Conservation (phyloP, 257 asterid species). For the Capsicum baccatum region DNA sequence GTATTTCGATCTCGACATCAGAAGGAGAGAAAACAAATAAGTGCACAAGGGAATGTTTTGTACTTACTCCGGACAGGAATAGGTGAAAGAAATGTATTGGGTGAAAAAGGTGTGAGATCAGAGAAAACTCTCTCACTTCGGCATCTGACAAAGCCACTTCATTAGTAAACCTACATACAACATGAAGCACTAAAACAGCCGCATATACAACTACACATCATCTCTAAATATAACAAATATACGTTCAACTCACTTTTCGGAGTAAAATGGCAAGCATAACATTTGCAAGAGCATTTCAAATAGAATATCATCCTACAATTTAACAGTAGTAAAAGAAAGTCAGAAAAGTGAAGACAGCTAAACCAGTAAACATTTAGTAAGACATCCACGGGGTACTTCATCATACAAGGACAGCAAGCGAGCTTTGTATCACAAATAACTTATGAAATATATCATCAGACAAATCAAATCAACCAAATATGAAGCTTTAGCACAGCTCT, state of each 20-base stretch:
- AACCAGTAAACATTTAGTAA: constrained; percentile 14
- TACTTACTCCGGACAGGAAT: constrained; percentile 80
- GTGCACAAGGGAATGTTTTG: neutral
- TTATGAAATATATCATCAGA: neutral
- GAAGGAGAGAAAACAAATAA: neutral
- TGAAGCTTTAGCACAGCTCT: neutral
- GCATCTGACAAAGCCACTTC: constrained; percentile 40
- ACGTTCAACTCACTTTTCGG: constrained; percentile 52
- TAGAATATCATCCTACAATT: constrained; percentile 79
- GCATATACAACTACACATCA: constrained; percentile 27
- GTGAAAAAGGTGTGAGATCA: constrained; percentile 65
- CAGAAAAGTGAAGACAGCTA: constrained; percentile 25
- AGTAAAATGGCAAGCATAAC: constrained; percentile 51
- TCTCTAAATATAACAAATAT: constrained; percentile 23
- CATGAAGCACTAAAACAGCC: constrained; percentile 11
- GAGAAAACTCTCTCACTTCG: constrained; percentile 32
- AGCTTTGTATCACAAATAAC: neutral
- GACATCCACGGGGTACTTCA: neutral
- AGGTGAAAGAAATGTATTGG: constrained; percentile 79
- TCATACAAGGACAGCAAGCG: neutral
- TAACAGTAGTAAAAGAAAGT: constrained; percentile 34
- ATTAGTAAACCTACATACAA: constrained; percentile 46
- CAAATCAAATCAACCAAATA: constrained; percentile 16
- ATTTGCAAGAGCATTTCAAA: constrained; percentile 85
- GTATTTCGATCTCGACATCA: constrained; percentile 25